phyloP scores from a whole-genome alignment of 202 grass and related monocot genomes.

The Digitaria exilis region DNA sequence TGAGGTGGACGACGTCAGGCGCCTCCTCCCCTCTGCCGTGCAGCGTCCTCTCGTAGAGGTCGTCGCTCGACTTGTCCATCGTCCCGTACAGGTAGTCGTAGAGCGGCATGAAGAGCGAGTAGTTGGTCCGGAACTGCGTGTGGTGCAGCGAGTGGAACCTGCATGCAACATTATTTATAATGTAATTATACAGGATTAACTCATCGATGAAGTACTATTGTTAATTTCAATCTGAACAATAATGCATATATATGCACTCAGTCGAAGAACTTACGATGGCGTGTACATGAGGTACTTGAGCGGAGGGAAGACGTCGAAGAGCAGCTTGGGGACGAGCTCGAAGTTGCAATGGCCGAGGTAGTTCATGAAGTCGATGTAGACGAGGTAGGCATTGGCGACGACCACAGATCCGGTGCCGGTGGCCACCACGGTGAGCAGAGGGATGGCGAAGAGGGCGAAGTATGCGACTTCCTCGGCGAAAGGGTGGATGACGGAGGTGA shows the following conservation, averaged over 20 bases:
- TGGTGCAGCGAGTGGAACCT: constrained; percentile 96
- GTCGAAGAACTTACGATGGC: too few relatives aligned
- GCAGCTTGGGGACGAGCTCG: constrained; percentile 69
- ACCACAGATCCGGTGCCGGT: constrained; percentile 41
- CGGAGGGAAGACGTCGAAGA: constrained; percentile 61
- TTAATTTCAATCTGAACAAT: too few relatives aligned
- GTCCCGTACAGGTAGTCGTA: constrained; percentile 87
- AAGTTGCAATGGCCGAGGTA: constrained; percentile 96
- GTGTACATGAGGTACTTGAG: constrained; percentile 87
- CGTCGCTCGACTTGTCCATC: constrained; percentile 67
- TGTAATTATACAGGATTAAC: too few relatives aligned
- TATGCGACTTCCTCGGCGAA: constrained; percentile 80
- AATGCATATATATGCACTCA: too few relatives aligned
- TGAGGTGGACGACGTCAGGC: constrained; percentile 82
- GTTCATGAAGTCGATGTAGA: constrained; percentile 96
- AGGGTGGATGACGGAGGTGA: constrained; percentile 88
- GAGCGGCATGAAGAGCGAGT: constrained; percentile 88
- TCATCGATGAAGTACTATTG: too few relatives aligned
- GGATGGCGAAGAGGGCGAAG: constrained; percentile 81
- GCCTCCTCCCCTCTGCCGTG: constrained; percentile 35
- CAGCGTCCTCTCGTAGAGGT: constrained; percentile 60
- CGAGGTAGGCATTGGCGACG: constrained; percentile 43
- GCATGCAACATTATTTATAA: too few relatives aligned
- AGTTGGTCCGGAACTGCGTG: constrained; percentile 85
- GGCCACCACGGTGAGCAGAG: constrained; percentile 32